Conservation (phyloP, 2,329 filamentous ascomycete genomes). For the Neospermospora avenae region DNA sequence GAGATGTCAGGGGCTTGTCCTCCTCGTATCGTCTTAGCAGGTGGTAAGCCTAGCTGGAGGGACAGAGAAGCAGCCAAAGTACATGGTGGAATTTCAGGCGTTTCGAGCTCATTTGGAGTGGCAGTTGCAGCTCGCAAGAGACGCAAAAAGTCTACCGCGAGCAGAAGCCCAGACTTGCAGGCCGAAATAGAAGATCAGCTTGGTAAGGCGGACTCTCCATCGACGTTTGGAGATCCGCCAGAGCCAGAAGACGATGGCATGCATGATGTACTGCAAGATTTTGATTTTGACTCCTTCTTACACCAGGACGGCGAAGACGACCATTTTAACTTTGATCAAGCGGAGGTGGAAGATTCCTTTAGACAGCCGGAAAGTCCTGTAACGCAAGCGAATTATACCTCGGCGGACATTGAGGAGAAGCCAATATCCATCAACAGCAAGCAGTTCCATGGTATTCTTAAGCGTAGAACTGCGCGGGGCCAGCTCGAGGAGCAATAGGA, state of each 20-base stretch:
- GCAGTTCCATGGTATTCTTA: conserved; percentile 16
- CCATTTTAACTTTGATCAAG: background rate
- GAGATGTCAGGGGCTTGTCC: no score
- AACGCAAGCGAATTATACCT: background rate
- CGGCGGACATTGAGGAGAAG: background rate
- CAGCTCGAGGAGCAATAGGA: background rate
- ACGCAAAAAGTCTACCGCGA: no score
- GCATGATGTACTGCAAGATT: conserved; percentile 56
- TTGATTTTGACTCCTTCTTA: conserved; percentile 64
- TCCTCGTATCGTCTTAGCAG: no score
- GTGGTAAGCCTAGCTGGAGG: no score
- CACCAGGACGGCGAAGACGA: conserved; percentile 41
- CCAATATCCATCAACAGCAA: conserved; percentile 12
- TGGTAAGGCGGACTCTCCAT: background rate
- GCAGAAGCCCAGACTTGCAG: no score
- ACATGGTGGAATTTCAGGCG: no score
- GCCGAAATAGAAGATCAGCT: background rate
- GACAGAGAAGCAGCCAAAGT: no score
- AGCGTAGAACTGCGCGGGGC: conserved; percentile 10
- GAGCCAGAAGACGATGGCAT: background rate
- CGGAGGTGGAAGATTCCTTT: background rate
- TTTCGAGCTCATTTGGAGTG: no score
- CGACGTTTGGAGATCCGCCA: background rate
- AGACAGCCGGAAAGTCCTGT: background rate
- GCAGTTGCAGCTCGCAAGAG: no score